Evolutionary conservation across 1,284 basidiomycete species (phyloP).

Genomic region (Ceratobasidium sp.): DNA sequence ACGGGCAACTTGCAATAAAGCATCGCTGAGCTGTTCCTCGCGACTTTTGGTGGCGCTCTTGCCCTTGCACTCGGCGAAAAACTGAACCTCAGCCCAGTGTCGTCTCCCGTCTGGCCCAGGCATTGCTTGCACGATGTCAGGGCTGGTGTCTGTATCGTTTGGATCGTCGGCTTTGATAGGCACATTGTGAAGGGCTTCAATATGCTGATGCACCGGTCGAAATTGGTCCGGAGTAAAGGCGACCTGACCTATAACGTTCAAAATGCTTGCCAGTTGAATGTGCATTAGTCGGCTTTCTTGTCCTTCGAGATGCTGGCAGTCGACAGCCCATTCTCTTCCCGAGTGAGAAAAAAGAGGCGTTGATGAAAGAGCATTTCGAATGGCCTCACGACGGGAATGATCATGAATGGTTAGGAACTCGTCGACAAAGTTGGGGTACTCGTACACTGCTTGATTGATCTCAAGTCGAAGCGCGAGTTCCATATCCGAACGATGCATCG

Average conservation of each 20-base stretch:
- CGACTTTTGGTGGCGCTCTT: background rate
- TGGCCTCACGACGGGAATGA: background rate
- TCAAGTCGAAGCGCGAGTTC: background rate
- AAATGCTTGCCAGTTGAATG: background rate
- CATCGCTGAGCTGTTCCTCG: background rate
- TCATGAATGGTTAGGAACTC: background rate
- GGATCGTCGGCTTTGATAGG: slow-evolving; percentile 6
- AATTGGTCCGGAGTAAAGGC: background rate
- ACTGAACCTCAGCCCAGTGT: slow-evolving; percentile 14
- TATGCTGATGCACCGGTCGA: background rate
- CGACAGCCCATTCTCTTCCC: background rate
- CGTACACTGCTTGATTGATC: slow-evolving; percentile 6
- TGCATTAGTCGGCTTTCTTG: background rate
- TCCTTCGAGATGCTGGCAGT: background rate
- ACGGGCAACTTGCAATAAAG: slow-evolving; percentile 19
- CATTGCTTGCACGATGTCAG: slow-evolving; percentile 5
- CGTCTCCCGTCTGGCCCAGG: background rate
- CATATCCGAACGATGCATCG: background rate
- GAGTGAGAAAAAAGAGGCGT: background rate
- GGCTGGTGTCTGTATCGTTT: background rate
- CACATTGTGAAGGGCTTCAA: background rate
- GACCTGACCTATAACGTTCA: background rate
- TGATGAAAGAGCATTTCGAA: background rate
- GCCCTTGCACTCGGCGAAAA: slow-evolving; percentile 20
- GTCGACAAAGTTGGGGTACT: background rate